Evolutionary conservation across 1,284 basidiomycete species (phyloP).

Genomic region (Coriolopsis trogii): DNA sequence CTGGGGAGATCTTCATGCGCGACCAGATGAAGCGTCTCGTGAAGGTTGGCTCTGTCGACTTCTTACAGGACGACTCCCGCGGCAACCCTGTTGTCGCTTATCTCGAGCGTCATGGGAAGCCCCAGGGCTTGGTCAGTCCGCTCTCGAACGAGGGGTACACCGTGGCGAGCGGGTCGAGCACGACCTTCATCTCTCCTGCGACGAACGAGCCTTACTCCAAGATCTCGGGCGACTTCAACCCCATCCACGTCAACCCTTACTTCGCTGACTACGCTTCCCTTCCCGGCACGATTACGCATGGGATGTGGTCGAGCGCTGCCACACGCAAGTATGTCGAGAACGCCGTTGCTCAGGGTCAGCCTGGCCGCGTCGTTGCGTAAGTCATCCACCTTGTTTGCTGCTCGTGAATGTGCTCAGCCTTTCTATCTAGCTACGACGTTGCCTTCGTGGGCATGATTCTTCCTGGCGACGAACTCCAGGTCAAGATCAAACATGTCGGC

Average conservation of each 20-base stretch:
- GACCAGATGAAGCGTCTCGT: constrained; percentile 86
- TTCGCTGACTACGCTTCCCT: constrained; percentile 94
- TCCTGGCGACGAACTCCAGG: constrained; percentile 88
- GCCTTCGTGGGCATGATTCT: constrained; percentile 96
- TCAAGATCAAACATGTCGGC: constrained; percentile 88
- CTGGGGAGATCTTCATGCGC: constrained; percentile 85
- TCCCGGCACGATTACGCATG: constrained; percentile 97
- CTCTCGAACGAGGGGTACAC: constrained; percentile 88
- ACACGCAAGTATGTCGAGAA: constrained; percentile 94
- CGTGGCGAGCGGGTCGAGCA: constrained; percentile 59
- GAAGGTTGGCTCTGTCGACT: constrained; percentile 88
- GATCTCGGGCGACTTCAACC: constrained; percentile 96
- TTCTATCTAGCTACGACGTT: constrained; percentile 75
- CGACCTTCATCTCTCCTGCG: constrained; percentile 75
- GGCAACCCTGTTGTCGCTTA: constrained; percentile 96
- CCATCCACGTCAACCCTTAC: constrained; percentile 99
- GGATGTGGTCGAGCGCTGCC: constrained; percentile 96
- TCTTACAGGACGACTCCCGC: constrained; percentile 83
- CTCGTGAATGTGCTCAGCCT: constrained; percentile 17
- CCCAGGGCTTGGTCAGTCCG: constrained; percentile 77
- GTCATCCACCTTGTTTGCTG: constrained; percentile 36
- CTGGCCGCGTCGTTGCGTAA: constrained; percentile 86
- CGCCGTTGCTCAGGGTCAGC: constrained; percentile 90
- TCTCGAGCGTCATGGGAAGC: constrained; percentile 86
- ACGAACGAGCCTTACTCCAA: constrained; percentile 96